Percentiles rank a stretch among this genome's conserved stretches.
phyloP scores from a whole-genome alignment of 2,329 filamentous ascomycete genomes.

The Ascochyta fabae region DNA sequence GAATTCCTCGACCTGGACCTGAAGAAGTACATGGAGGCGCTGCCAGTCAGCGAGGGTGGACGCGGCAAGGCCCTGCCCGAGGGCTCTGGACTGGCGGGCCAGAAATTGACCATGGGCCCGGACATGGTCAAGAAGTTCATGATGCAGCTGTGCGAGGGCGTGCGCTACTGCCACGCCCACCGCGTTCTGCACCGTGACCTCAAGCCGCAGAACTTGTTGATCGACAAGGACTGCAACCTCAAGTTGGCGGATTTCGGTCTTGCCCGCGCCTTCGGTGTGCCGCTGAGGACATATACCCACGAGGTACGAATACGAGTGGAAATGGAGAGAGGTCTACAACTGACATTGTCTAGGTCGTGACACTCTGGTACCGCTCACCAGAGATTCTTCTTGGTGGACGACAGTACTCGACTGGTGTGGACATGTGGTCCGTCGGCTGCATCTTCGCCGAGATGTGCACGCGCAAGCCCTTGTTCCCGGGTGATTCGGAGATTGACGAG shows the following conservation, averaged over 20 bases:
- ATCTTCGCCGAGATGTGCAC: slow-evolving; percentile 98
- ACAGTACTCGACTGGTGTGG: slow-evolving; percentile 91
- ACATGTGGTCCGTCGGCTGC: slow-evolving; percentile 95
- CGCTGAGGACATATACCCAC: slow-evolving; percentile 89
- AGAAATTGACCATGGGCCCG: slow-evolving; percentile 74
- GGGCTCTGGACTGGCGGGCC: slow-evolving; percentile 68
- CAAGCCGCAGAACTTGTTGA: slow-evolving; percentile 89
- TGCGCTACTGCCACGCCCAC: slow-evolving; percentile 88
- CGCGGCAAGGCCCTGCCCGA: slow-evolving; percentile 85
- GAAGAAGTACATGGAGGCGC: slow-evolving; percentile 95
- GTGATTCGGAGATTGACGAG: slow-evolving; percentile 91
- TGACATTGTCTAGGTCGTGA: slow-evolving; percentile 69
- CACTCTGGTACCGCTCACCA: slow-evolving; percentile 89
- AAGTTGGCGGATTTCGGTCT: slow-evolving; percentile 92
- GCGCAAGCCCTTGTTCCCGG: slow-evolving; percentile 88
- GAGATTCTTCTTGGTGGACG: slow-evolving; percentile 90
- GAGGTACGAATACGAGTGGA: slow-evolving; percentile 60
- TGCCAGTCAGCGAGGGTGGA: slow-evolving; percentile 83
- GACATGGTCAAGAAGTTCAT: slow-evolving; percentile 93
- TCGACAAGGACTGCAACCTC: slow-evolving; percentile 84
- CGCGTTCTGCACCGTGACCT: slow-evolving; percentile 86
- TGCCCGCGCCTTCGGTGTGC: slow-evolving; percentile 88
- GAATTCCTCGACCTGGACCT: slow-evolving; percentile 91
- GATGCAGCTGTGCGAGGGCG: slow-evolving; percentile 82
- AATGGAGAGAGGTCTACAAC: not conserved